These are phyloP conservation scores for Fusarium anguioides DNA, from an alignment of 2,329 filamentous ascomycete genomes.

Conservation along the genomic window DNA sequence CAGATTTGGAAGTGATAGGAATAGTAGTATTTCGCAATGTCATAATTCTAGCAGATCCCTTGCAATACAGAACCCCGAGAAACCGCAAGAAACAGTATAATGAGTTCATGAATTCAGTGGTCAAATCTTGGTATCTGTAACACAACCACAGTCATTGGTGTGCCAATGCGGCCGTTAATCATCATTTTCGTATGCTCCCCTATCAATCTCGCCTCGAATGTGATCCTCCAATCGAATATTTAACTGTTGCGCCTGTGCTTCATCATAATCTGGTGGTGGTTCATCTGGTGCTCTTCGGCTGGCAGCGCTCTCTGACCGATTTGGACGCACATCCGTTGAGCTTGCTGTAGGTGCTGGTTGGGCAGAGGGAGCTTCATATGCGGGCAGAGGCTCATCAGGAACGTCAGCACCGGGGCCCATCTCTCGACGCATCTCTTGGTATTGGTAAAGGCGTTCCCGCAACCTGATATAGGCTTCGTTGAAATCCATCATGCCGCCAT, in stretches of 20 bases:
- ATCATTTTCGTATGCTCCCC: conserved; percentile 53
- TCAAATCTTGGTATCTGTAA: conserved; percentile 40
- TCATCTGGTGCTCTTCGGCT: conserved; percentile 69
- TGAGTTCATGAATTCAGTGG: conserved; percentile 35
- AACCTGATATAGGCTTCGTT: conserved; percentile 84
- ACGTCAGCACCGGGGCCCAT: conserved; percentile 73
- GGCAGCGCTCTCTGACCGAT: conserved; percentile 52
- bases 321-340: conserved; percentile 41
- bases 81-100: conserved; percentile 32
- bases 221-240: conserved; percentile 73
- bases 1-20: not conserved
- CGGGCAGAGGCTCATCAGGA: conserved; percentile 87
- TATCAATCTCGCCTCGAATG: conserved; percentile 78
- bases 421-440: conserved; percentile 78
- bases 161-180: conserved; percentile 39
- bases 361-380: conserved; percentile 74
- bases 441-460: conserved; percentile 84
- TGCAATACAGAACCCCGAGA: conserved; percentile 13
- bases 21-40: not conserved
- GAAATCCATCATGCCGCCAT: conserved; percentile 95
- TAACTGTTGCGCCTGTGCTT: conserved; percentile 80
- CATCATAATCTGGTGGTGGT: conserved; percentile 91
- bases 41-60: conserved; percentile 23
- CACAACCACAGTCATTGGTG: conserved; percentile 33
- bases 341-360: conserved; percentile 45